Evolutionary conservation across 2,329 filamentous ascomycete genomes (phyloP).

Genomic region (Aspergillus aculeatus): DNA sequence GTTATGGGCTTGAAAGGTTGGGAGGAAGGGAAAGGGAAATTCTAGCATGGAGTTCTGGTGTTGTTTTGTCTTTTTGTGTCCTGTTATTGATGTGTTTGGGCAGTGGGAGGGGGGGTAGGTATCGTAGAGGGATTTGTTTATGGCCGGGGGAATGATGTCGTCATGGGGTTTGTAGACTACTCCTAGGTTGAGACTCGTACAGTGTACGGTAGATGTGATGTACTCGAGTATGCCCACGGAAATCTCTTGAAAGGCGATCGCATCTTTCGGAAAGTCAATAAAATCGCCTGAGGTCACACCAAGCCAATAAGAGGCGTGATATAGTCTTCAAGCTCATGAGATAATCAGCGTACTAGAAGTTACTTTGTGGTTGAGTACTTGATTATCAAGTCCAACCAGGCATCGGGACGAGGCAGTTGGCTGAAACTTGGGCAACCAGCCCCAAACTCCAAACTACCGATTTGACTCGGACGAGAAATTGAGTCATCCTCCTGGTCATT

Average conservation of each 20-base stretch:
- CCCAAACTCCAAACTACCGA: background rate
- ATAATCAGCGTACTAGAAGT: too few species aligned
- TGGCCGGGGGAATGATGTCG: too few species aligned
- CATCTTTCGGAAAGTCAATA: background rate
- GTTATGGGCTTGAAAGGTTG: too few species aligned
- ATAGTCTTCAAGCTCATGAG: background rate
- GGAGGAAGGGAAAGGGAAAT: constrained; percentile 7
- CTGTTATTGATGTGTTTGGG: background rate
- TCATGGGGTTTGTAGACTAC: background rate
- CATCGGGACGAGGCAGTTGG: background rate
- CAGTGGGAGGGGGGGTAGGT: background rate
- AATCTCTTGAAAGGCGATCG: background rate
- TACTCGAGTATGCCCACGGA: background rate
- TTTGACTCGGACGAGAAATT: background rate
- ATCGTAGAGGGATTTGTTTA: too few species aligned
- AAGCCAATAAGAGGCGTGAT: background rate
- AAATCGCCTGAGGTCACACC: background rate
- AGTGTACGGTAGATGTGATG: too few species aligned
- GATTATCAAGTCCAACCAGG: too few species aligned
- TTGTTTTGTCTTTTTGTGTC: background rate
- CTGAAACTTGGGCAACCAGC: background rate
- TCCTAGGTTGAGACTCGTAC: too few species aligned
- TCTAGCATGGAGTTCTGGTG: constrained; percentile 18
- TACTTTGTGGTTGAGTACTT: too few species aligned
- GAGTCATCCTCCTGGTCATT: constrained; percentile 8